Conservation (phyloP, 108 stramenopile species). For the Fragilaria crotonensis region DNA sequence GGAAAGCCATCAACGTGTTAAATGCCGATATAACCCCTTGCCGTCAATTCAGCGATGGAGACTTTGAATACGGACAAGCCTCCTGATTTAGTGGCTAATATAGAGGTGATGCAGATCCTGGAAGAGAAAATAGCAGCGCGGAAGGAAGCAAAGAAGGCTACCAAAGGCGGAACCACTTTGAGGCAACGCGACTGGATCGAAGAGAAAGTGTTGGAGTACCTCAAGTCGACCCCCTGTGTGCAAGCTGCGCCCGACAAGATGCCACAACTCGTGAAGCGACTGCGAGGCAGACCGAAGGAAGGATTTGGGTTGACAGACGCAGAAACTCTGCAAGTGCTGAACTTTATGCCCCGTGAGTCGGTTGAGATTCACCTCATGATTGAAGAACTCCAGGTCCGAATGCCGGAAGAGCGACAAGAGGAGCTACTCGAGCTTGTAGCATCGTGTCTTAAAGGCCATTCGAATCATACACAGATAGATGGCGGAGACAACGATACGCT, state of each 20-base stretch:
- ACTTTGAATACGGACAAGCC: constrained; percentile 21
- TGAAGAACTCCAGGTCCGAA: constrained; percentile 56
- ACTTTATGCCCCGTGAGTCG: constrained; percentile 70
- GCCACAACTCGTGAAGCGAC: constrained; percentile 23
- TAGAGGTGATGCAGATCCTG: constrained; percentile 51
- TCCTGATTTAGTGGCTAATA: constrained; percentile 55
- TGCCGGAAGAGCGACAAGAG: constrained; percentile 50
- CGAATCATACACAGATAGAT: background rate
- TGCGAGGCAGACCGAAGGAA: constrained; percentile 6
- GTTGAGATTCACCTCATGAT: constrained; percentile 80
- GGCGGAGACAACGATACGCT: background rate
- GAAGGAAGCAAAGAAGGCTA: constrained; percentile 6
- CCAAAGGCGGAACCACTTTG: constrained; percentile 18
- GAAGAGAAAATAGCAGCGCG: constrained; percentile 20
- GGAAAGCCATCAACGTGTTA: no score
- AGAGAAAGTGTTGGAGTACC: constrained; percentile 48
- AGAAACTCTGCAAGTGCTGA: constrained; percentile 71
- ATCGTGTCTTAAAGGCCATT: constrained; percentile 26
- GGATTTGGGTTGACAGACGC: constrained; percentile 65
- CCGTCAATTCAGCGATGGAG: no score
- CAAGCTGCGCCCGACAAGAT: constrained; percentile 22
- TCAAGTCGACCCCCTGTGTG: constrained; percentile 53
- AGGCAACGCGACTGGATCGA: constrained; percentile 78
- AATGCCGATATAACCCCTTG: no score
- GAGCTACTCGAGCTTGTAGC: constrained; percentile 47